phyloP scores from a whole-genome alignment of 441 rosid genomes.

The Breynia disticha region DNA sequence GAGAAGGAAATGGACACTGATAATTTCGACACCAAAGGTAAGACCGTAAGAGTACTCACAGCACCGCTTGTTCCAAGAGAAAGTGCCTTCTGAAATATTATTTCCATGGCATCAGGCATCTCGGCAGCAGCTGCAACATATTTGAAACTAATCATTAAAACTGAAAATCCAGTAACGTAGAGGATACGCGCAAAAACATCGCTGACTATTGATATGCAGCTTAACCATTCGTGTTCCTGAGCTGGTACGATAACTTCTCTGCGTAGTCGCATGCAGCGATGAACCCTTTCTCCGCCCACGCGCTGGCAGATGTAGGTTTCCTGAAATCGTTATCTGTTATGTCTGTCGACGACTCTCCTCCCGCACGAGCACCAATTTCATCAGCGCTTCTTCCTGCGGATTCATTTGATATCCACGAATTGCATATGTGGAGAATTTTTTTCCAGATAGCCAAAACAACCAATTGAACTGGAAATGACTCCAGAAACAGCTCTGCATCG shows the following conservation, averaged over 20 bases:
- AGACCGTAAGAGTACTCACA: conserved; percentile 42
- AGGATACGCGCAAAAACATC: not conserved
- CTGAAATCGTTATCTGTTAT: conserved; percentile 27
- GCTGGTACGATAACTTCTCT: conserved; percentile 45
- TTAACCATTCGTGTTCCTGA: conserved; percentile 48
- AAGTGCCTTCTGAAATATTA: conserved; percentile 49
- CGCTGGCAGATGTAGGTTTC: conserved; percentile 31
- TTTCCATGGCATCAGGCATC: conserved; percentile 84
- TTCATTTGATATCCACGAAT: conserved; percentile 41
- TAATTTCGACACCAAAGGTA: not conserved
- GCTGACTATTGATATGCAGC: conserved; percentile 8
- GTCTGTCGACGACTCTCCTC: conserved; percentile 7
- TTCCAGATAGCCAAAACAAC: conserved; percentile 66
- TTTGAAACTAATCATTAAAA: too few species aligned
- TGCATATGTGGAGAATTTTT: conserved; percentile 44
- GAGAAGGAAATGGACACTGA: not conserved
- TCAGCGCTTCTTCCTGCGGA: conserved; percentile 21
- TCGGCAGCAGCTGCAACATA: conserved; percentile 40
- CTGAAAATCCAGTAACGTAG: too few species aligned
- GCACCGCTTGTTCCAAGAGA: conserved; percentile 55
- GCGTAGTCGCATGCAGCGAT: conserved; percentile 44
- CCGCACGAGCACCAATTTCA: conserved; percentile 14
- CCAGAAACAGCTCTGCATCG: conserved; percentile 42
- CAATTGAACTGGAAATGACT: conserved; percentile 67
- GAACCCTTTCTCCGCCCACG: conserved; percentile 59